Evolutionary conservation across 2,329 filamentous ascomycete species (phyloP).

Genomic region (Fusarium sp.): DNA sequence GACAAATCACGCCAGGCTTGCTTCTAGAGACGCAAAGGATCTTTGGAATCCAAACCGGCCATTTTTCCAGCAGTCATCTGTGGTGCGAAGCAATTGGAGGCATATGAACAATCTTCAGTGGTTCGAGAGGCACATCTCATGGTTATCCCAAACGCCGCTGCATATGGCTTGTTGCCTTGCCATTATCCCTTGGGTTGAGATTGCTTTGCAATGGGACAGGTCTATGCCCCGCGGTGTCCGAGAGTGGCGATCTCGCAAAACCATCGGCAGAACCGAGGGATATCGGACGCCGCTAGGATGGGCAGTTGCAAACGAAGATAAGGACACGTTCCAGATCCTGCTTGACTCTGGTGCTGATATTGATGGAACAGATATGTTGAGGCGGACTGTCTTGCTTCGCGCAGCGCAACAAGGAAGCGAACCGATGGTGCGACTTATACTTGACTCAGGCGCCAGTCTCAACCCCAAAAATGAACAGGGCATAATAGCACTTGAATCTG

Average conservation of each 20-base stretch:
- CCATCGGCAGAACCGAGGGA: neutral
- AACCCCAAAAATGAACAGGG: neutral
- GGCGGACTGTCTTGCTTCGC: neutral
- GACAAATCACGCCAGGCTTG: neutral
- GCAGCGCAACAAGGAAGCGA: neutral
- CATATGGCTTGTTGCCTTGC: neutral
- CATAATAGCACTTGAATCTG: rapidly evolving
- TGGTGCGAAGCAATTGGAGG: neutral
- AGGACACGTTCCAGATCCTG: neutral
- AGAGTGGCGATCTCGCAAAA: neutral
- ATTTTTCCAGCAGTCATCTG: neutral
- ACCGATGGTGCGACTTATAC: neutral
- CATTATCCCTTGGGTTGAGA: neutral
- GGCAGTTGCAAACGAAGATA: neutral
- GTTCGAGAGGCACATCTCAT: rapidly evolving
- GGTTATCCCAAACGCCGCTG: neutral
- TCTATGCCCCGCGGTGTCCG: neutral
- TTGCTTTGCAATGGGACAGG: neutral
- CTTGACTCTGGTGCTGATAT: neutral
- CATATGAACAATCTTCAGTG: rapidly evolving
- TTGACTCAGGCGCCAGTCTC: neutral
- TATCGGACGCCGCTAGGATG: neutral
- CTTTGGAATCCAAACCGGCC: neutral
- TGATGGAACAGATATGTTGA: rapidly evolving
- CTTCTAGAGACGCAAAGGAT: neutral